Base-by-base conservation (phyloP, 208 protist species). In the Vickermania ingenoplastis region DNA sequence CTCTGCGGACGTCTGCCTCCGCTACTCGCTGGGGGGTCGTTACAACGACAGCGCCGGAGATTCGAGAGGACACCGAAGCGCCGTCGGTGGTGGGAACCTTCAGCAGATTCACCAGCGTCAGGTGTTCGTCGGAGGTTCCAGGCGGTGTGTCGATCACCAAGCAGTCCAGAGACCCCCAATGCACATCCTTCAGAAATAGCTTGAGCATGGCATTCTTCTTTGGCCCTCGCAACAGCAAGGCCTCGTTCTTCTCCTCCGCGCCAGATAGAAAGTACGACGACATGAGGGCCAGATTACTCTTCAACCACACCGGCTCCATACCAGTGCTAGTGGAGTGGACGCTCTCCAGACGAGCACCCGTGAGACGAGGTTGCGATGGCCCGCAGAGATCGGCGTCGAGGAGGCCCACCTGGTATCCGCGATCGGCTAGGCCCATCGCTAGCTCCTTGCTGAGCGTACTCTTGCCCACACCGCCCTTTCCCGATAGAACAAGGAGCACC, bases 371-470 rank as follows among this genome's bases (percentile, higher is more conserved):
- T 51, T 94, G 65, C 25, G 83, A 92, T 14, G 99, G 99, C n/a
- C 99, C 99, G 73, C 98, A 99, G 50, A 99, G 97, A 81, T 99
- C 99, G 17, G 99, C 63, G 73, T 99, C 99, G 3, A 99, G 73
- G 11, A 99, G 77, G n/a, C 97, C 99, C 3, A 99, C 98, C 52
- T 66, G 74, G n/a, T 94, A 45, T 5, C 84, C 86, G 21, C 62
- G 63, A 50, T 72, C 75, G 7, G 77, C 84, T 27, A 96, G 67
- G 17, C 78, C 69, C 45, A 97, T 87, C 24, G 86, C 88, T 27
- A 97, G 72, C 75, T 97, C 86, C 65, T 92, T 93, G 1, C 89
- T 94, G 50, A 97, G 63, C 41, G 92, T 97, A 61, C 79, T 91
- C 81, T 97, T 97, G n/a, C 94, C 92, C n/a, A 97, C 92, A 48